Conservation (phyloP, 169 alveolate genomes). For the Fabrea salina region DNA sequence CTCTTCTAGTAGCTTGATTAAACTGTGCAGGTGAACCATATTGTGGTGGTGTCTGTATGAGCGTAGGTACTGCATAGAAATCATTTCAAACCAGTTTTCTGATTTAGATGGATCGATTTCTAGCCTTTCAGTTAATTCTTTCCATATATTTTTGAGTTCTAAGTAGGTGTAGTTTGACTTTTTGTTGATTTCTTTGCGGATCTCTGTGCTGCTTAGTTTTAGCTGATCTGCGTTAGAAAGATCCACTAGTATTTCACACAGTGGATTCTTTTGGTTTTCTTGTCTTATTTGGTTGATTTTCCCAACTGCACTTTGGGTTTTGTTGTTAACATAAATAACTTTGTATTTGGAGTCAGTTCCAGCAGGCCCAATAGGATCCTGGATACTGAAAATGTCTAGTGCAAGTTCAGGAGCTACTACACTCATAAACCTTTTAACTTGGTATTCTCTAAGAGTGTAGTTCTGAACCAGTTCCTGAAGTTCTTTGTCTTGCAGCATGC, state of each 20-base stretch:
- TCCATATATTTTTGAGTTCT: background rate
- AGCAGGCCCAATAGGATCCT: background rate
- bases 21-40: background rate
- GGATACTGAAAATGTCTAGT: background rate
- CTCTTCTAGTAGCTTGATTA: background rate
- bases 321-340: background rate
- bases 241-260: background rate
- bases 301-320: background rate
- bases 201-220: background rate
- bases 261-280: background rate
- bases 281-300: background rate
- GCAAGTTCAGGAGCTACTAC: background rate
- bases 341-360: background rate
- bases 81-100: constrained; percentile 13
- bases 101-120: background rate
- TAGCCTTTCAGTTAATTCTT: background rate
- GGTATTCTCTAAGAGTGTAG: background rate
- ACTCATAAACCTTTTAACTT: background rate
- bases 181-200: background rate
- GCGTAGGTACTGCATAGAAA: background rate
- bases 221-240: background rate
- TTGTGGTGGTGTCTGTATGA: background rate
- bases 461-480: background rate
- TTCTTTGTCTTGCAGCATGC: background rate
- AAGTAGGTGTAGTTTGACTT: background rate